Evolutionary conservation across 169 alveolate species (phyloP).

Genomic region (Cryptosporidium canis): DNA sequence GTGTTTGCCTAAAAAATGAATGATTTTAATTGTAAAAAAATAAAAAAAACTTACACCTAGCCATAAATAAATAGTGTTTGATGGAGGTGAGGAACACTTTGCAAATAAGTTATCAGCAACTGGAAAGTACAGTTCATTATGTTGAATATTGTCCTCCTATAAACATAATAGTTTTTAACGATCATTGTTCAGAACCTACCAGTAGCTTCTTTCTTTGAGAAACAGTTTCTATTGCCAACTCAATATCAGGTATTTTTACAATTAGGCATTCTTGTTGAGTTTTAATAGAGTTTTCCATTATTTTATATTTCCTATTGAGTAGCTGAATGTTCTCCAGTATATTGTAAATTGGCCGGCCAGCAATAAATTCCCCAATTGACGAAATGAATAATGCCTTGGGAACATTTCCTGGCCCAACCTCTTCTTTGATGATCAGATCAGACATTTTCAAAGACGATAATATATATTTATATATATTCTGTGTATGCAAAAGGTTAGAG

Average conservation of each 20-base stretch:
- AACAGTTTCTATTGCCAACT: constrained; percentile 52
- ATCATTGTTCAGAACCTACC: constrained; percentile 12
- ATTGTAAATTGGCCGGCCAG: not conserved
- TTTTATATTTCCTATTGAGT: constrained; percentile 52
- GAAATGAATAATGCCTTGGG: constrained; percentile 59
- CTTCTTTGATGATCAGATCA: constrained; percentile 63
- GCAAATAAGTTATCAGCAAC: constrained; percentile 85
- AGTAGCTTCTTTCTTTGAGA: constrained; percentile 35
- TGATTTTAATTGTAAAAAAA: not conserved
- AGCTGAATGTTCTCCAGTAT: constrained; percentile 52
- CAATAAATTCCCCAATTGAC: constrained; percentile 67
- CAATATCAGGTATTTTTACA: constrained; percentile 64
- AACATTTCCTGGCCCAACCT: constrained; percentile 41
- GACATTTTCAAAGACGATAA: not conserved
- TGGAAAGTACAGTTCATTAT: constrained; percentile 66
- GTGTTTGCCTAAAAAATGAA: constrained; percentile 85
- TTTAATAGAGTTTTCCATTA: constrained; percentile 54
- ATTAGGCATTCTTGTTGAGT: constrained; percentile 55
- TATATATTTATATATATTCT: not conserved
- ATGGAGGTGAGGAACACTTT: constrained; percentile 83
- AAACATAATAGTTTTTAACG: not conserved
- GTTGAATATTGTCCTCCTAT: not conserved
- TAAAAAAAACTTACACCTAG: constrained; percentile 81
- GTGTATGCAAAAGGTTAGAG: not conserved
- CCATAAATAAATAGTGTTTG: constrained; percentile 85